Conservation (phyloP, 1,139 yeast genomes). For the Kodamaea anthophila region DNA sequence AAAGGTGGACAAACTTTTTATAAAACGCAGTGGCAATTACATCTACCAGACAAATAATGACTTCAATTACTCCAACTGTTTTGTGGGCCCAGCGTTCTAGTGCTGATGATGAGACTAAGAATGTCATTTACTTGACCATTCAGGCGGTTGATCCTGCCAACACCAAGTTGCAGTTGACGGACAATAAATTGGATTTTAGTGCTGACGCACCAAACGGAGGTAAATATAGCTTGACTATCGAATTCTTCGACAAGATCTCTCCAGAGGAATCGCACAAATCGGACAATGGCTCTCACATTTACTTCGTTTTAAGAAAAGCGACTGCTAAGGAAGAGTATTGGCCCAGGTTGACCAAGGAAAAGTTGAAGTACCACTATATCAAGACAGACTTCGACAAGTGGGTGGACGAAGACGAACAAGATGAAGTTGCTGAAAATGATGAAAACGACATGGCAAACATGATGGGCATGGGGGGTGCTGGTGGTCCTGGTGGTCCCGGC, state of each 20-base stretch:
- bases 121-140: constrained; percentile 69
- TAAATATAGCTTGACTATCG: constrained; percentile 55
- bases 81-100: constrained; percentile 96
- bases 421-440: constrained; percentile 33
- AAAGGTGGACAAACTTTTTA: neutral
- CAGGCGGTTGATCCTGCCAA: constrained; percentile 65
- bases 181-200: constrained; percentile 50
- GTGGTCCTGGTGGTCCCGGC: constrained; percentile 25
- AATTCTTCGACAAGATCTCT: constrained; percentile 69
- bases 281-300: constrained; percentile 61
- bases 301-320: constrained; percentile 67
- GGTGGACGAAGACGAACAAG: constrained; percentile 37
- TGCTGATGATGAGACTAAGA: constrained; percentile 62
- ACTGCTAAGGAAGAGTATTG: constrained; percentile 50
- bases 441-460: constrained; percentile 34
- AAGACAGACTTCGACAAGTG: constrained; percentile 96
- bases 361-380: constrained; percentile 62
- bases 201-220: constrained; percentile 49
- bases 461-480: constrained; percentile 19
- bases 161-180: constrained; percentile 57
- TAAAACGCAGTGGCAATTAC: neutral
- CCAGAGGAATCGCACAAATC: constrained; percentile 60
- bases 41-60: constrained; percentile 1
- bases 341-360: constrained; percentile 26
- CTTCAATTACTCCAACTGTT: constrained; percentile 31